phyloP scores from a whole-genome alignment of 1,139 yeast species.

The Blastobotrys illinoisensis region DNA sequence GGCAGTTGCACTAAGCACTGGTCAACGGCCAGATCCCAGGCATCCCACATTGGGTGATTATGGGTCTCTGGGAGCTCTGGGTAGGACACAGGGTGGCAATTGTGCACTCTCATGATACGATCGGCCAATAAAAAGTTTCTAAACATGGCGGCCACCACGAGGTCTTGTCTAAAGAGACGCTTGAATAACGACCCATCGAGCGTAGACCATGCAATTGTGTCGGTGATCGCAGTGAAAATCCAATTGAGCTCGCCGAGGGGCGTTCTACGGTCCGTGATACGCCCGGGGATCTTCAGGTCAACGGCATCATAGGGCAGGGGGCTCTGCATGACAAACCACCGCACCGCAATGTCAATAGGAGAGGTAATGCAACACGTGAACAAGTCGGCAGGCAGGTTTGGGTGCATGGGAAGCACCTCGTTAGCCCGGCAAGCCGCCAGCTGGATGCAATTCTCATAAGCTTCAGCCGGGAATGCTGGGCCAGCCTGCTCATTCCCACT shows the following conservation, averaged over 20 bases:
- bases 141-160: conserved; percentile 94
- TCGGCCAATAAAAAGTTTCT: conserved; percentile 88
- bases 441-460: conserved; percentile 85
- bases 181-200: conserved; percentile 85
- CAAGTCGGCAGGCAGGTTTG: conserved; percentile 91
- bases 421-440: conserved; percentile 88
- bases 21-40: conserved; percentile 97
- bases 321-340: conserved; percentile 86
- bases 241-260: conserved; percentile 95
- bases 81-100: conserved; percentile 91
- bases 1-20: conserved; percentile 66
- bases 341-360: conserved; percentile 89
- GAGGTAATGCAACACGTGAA: conserved; percentile 94
- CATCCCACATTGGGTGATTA: conserved; percentile 93
- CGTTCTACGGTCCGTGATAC: conserved; percentile 84
- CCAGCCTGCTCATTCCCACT: conserved; percentile 20
- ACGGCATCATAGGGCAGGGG: conserved; percentile 41
- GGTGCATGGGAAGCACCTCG: conserved; percentile 87
- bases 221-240: conserved; percentile 98
- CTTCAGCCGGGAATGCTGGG: conserved; percentile 46
- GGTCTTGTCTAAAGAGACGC: conserved; percentile 85
- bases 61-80: conserved; percentile 86
- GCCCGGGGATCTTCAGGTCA: conserved; percentile 69
- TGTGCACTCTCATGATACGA: conserved; percentile 87
- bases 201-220: conserved; percentile 96